These are phyloP conservation scores for Dissophora globulifera DNA, from an alignment of 192 early-diverging fungal genomes.

Conservation along the genomic window DNA sequence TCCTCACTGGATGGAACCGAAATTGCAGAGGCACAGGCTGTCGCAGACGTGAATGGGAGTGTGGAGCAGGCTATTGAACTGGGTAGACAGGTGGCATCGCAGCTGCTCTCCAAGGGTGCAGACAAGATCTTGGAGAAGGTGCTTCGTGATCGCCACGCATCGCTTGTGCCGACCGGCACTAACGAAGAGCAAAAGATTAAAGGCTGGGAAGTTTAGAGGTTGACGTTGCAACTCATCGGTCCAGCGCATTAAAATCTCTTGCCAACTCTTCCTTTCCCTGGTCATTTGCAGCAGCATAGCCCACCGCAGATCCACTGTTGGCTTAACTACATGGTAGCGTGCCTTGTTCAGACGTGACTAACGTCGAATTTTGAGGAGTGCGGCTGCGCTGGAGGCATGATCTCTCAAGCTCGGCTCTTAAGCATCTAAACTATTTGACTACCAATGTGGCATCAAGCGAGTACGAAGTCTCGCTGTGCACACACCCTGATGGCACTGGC, in stretches of 20 bases:
- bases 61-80: slow-evolving; percentile 52
- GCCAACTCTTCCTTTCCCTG: no score
- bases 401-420: no score
- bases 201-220: slow-evolving; percentile 43
- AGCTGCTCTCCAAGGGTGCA: slow-evolving; percentile 57
- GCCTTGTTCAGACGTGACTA: no score
- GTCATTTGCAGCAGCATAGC: slow-evolving; percentile 47
- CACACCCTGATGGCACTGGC: no score
- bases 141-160: slow-evolving; percentile 24
- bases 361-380: no score
- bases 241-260: no score
- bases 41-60: slow-evolving; percentile 42
- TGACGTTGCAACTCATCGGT: no score
- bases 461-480: no score
- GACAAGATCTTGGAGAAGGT: slow-evolving; percentile 50
- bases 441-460: no score
- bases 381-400: no score
- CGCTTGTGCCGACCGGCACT: slow-evolving; percentile 27
- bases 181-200: slow-evolving; percentile 36
- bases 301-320: slow-evolving; percentile 82
- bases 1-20: slow-evolving; percentile 78
- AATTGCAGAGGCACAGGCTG: slow-evolving; percentile 65
- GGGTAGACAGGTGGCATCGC: slow-evolving; percentile 51
- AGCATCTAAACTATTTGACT: no score
- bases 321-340: slow-evolving; percentile 92